These are phyloP conservation scores for Vaccinium vitisidaea DNA, from an alignment of 148 eudicot genomes.

Conservation along the genomic window DNA sequence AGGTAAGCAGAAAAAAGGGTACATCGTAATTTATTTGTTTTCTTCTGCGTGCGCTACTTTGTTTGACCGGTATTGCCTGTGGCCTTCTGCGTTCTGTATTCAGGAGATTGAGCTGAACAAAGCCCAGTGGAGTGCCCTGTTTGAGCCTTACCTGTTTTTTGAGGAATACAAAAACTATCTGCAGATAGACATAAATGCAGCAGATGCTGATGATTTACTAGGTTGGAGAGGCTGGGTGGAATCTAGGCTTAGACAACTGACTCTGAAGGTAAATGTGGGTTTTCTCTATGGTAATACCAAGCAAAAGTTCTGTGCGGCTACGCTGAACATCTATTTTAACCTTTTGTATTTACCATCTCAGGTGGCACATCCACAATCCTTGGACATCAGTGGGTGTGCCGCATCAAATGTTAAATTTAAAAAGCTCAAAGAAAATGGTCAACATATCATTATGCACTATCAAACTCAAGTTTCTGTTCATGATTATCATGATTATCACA, in stretches of 20 bases:
- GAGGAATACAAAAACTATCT: conserved; percentile 49
- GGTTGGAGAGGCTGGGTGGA: conserved; percentile 62
- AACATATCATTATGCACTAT: not conserved
- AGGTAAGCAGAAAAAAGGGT: conserved; percentile 29
- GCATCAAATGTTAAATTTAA: not conserved
- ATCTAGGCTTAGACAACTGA: conserved; percentile 51
- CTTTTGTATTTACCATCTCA: not conserved
- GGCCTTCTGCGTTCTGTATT: conserved; percentile 6
- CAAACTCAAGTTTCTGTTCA: not conserved
- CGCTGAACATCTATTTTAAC: not conserved
- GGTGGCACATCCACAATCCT: not conserved
- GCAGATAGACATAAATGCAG: conserved; percentile 48
- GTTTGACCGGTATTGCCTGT: not conserved
- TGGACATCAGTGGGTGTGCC: not conserved
- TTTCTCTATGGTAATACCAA: not conserved
- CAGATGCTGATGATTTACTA: conserved; percentile 44
- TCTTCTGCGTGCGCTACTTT: not conserved
- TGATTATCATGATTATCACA: conserved; percentile 2
- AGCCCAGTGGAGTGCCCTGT: conserved; percentile 38
- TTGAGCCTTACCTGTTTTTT: conserved; percentile 47
- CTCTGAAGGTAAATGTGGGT: conserved; percentile 35
- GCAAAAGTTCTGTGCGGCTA: not conserved
- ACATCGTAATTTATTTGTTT: not conserved
- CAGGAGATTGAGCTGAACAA: conserved; percentile 50
- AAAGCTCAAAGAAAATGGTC: not conserved